Percentiles rank a stretch among this genome's conserved stretches.
Conservation (phyloP, 2,329 filamentous ascomycete species). For the Beauveria pseudobassiana region DNA sequence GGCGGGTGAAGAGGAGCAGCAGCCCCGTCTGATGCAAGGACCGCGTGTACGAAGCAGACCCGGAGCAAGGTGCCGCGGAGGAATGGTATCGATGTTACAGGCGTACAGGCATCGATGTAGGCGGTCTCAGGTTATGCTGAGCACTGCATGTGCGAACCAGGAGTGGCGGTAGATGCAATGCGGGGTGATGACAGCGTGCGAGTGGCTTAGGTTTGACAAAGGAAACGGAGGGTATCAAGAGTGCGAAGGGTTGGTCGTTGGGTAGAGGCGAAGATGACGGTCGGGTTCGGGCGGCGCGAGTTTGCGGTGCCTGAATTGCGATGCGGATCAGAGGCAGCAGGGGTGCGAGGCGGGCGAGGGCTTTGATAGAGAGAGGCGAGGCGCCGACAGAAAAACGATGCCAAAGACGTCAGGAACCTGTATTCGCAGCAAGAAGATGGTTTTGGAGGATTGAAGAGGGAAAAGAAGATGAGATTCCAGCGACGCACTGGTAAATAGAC, state of each 20-base stretch:
- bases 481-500: background rate
- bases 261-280: background rate
- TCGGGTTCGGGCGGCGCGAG: background rate
- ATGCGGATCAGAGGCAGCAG: background rate
- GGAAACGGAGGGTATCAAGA: background rate
- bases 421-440: background rate
- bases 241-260: background rate
- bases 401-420: background rate
- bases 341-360: background rate
- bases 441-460: background rate
- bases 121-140: background rate
- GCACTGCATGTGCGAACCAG: background rate
- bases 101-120: constrained; percentile 5
- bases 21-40: constrained; percentile 5
- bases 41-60: background rate
- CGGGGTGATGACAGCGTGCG: background rate
- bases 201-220: background rate
- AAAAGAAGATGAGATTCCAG: background rate
- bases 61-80: constrained; percentile 1
- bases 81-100: background rate
- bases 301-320: background rate
- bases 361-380: background rate
- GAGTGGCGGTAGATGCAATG: background rate
- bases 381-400: background rate
- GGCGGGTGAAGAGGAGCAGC: background rate